These are phyloP conservation scores for Hypomontagnella submonticulosa DNA, from an alignment of 495 filamentous ascomycete species.

Conservation along the genomic window DNA sequence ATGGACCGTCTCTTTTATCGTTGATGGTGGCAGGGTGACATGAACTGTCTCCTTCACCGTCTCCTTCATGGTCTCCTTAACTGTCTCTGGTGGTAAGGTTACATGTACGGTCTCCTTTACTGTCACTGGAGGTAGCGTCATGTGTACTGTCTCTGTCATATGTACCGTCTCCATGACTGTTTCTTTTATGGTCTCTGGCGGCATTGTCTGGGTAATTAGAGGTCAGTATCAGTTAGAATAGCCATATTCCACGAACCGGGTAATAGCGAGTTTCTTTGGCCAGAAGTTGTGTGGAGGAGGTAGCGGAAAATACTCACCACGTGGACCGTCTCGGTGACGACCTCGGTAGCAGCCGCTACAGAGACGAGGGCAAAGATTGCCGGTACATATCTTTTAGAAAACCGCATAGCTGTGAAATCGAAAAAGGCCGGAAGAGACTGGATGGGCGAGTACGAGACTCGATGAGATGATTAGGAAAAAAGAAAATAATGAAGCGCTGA, in stretches of 20 bases:
- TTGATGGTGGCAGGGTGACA: conserved; percentile 22
- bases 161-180: conserved; percentile 14
- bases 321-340: conserved; percentile 17
- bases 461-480: conserved; percentile 16
- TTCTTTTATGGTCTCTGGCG: conserved; percentile 27
- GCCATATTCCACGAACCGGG: too few species aligned
- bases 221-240: conserved; percentile 11
- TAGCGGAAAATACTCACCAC: conserved; percentile 19
- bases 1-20: conserved; percentile 20
- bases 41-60: conserved; percentile 24
- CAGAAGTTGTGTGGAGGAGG: not conserved
- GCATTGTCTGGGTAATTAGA: conserved; percentile 8
- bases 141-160: conserved; percentile 8
- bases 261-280: too few species aligned
- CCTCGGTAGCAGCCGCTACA: conserved; percentile 21
- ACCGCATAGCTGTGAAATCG: conserved; percentile 15
- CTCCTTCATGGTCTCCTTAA: conserved; percentile 16
- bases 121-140: conserved; percentile 21
- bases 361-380: conserved; percentile 25
- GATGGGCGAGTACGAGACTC: not conserved
- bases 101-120: conserved; percentile 8
- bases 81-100: conserved; percentile 2
- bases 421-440: conserved; percentile 19
- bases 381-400: conserved; percentile 22
- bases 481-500: conserved; percentile 11